A percentile compares a stretch with the other conserved stretches of the same genome.
These are phyloP conservation scores for Cetradonia linearis DNA, from an alignment of 495 filamentous ascomycete species.

Conservation along the genomic window DNA sequence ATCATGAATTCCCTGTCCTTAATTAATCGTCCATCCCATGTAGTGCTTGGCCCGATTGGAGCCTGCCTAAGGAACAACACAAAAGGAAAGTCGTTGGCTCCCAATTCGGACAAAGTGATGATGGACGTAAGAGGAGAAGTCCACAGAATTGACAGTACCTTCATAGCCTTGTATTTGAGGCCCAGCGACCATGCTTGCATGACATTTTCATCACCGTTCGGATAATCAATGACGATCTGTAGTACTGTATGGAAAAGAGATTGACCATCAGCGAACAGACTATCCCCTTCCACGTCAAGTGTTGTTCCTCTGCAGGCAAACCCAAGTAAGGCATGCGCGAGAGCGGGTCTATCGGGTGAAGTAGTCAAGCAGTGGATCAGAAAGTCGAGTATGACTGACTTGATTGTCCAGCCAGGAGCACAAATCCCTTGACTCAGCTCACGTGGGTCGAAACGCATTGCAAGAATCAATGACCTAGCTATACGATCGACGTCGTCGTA, in stretches of 20 bases:
- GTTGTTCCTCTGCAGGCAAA: constrained; percentile 61
- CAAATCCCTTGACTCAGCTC: constrained; percentile 55
- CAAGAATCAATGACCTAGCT: constrained; percentile 52
- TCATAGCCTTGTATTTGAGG: constrained; percentile 63
- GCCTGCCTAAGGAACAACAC: constrained; percentile 55
- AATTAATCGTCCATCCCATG: constrained; percentile 57
- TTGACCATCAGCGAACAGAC: constrained; percentile 52
- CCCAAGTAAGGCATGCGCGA: constrained; percentile 84
- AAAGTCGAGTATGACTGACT: constrained; percentile 69
- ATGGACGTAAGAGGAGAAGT: constrained; percentile 66
- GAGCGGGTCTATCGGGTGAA: constrained; percentile 59
- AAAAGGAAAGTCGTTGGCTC: constrained; percentile 62
- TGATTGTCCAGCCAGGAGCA: constrained; percentile 61
- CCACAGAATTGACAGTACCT: constrained; percentile 73
- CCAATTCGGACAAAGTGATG: constrained; percentile 66
- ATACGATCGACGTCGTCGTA: constrained; percentile 60
- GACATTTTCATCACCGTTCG: constrained; percentile 47
- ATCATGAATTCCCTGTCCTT: constrained; percentile 52
- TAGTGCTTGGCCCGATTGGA: constrained; percentile 48
- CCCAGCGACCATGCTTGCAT: constrained; percentile 60
- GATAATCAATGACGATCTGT: constrained; percentile 51
- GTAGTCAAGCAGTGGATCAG: constrained; percentile 65
- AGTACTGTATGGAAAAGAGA: constrained; percentile 81
- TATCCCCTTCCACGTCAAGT: constrained; percentile 51
- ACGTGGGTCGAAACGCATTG: constrained; percentile 48